Percentiles rank a stretch among this genome's conserved stretches.
These are phyloP conservation scores for Clarireedia paspali DNA, from an alignment of 2,329 filamentous ascomycete species.

Conservation along the genomic window DNA sequence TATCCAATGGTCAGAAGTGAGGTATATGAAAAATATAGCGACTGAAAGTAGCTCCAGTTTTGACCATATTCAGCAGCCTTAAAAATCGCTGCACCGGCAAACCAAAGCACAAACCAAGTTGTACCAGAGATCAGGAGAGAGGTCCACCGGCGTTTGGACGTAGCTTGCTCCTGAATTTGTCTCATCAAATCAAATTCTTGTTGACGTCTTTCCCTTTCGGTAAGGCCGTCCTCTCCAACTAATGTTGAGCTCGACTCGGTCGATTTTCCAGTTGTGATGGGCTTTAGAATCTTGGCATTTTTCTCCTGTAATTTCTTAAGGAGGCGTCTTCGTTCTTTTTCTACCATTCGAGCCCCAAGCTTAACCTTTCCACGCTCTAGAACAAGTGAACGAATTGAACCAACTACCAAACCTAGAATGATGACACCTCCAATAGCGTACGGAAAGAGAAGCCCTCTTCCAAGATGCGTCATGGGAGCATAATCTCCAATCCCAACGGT, in stretches of 20 bases:
- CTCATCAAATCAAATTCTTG: constrained; percentile 77
- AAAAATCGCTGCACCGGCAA: constrained; percentile 72
- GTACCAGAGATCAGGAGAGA: constrained; percentile 59
- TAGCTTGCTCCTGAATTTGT: constrained; percentile 61
- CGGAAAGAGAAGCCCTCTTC: constrained; percentile 68
- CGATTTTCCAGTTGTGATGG: constrained; percentile 23
- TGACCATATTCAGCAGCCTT: constrained; percentile 43
- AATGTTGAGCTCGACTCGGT: neutral
- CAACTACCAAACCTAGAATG: constrained; percentile 75
- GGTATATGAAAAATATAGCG: constrained; percentile 80
- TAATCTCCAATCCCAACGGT: constrained; percentile 58
- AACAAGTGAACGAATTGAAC: constrained; percentile 63
- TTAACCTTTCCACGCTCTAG: constrained; percentile 49
- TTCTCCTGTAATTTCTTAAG: constrained; percentile 41
- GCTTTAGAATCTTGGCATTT: constrained; percentile 41
- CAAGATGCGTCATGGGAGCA: constrained; percentile 41
- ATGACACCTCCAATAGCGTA: constrained; percentile 79
- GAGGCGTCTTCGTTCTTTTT: constrained; percentile 46
- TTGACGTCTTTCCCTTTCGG: constrained; percentile 54
- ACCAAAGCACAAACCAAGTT: constrained; percentile 70
- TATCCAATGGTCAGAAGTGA: constrained; percentile 82
- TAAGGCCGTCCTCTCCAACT: constrained; percentile 12
- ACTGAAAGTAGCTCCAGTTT: constrained; percentile 67
- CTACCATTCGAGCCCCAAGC: constrained; percentile 49
- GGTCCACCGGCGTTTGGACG: constrained; percentile 63